These are phyloP conservation scores for Arctium minus DNA, from an alignment of 129 eudicot genomes.

Conservation along the genomic window DNA sequence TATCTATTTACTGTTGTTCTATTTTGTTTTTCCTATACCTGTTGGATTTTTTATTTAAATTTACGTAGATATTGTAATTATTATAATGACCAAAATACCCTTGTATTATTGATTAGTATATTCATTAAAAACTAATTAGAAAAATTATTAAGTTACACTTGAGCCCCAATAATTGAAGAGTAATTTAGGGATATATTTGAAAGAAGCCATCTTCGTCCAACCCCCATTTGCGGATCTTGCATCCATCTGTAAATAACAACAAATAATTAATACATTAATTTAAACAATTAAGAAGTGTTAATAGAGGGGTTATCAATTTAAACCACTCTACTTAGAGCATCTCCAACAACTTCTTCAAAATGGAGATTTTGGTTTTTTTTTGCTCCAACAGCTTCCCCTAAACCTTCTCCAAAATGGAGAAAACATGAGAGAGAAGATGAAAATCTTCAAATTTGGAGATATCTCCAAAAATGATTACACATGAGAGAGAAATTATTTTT, in stretches of 20 bases:
- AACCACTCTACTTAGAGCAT: neutral
- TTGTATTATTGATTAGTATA: neutral
- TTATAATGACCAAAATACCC: neutral
- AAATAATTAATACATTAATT: neutral
- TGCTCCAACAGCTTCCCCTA: too few relatives aligned
- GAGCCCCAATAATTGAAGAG: slow-evolving; percentile 15
- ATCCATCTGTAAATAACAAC: slow-evolving; percentile 6
- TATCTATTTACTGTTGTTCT: too few relatives aligned
- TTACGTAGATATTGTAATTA: neutral
- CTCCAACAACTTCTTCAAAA: too few relatives aligned
- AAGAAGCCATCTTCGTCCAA: neutral
- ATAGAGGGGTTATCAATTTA: neutral
- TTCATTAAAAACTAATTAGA: neutral
- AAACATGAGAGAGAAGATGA: too few relatives aligned
- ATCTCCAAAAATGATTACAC: too few relatives aligned
- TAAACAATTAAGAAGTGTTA: neutral
- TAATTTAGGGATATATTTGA: neutral
- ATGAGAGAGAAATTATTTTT: too few relatives aligned
- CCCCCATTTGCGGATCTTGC: slow-evolving; percentile 24
- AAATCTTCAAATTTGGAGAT: too few relatives aligned
- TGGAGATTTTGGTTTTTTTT: too few relatives aligned
- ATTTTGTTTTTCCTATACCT: too few relatives aligned
- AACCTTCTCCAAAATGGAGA: too few relatives aligned
- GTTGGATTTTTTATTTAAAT: too few relatives aligned
- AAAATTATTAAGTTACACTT: neutral